Evolutionary conservation across 257 asterid genomes (phyloP).

Genomic region (Nicotiana otophora): DNA sequence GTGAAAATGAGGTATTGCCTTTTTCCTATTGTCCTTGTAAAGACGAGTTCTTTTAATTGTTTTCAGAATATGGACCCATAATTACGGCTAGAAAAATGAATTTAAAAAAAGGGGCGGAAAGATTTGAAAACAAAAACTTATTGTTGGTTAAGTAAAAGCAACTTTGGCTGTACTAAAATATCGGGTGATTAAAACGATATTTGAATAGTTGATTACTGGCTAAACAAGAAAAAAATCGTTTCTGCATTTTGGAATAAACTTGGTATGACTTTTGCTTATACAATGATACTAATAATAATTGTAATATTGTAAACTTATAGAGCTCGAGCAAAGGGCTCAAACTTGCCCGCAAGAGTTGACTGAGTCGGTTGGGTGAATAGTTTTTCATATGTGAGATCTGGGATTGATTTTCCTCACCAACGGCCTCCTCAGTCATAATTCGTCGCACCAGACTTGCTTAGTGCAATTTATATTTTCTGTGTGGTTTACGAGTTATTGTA

Average conservation of each 20-base stretch:
- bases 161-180: neutral
- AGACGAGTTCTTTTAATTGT: neutral
- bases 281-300: neutral
- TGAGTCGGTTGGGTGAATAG: too few species aligned
- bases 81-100: neutral
- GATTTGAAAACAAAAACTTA: neutral
- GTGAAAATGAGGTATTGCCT: neutral
- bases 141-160: neutral
- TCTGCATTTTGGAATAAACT: neutral
- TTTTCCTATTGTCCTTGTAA: neutral
- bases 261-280: neutral
- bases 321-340: neutral
- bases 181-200: neutral
- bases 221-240: neutral
- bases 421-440: rapidly evolving
- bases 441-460: rapidly evolving
- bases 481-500: too few species aligned
- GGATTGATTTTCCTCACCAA: rapidly evolving
- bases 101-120: neutral
- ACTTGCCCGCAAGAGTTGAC: too few species aligned
- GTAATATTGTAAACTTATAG: neutral
- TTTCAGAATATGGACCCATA: neutral
- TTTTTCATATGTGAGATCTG: too few species aligned
- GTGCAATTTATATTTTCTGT: too few species aligned
- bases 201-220: neutral